phyloP scores from a whole-genome alignment of 306 rosid genomes.

The Corylus avellana region DNA sequence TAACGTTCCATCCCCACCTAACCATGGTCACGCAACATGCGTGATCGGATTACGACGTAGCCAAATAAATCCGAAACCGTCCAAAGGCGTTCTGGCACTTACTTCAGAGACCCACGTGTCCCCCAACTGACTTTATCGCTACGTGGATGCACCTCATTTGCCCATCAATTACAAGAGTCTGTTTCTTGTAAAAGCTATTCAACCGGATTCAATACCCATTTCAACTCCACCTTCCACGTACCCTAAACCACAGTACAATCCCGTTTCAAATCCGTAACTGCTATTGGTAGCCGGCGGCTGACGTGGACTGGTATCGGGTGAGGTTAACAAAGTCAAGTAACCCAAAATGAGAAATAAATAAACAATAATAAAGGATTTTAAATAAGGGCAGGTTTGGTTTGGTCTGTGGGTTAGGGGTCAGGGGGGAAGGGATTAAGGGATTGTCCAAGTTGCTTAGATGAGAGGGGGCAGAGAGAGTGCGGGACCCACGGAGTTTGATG shows the following conservation, averaged over 20 bases:
- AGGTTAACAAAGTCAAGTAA: not conserved
- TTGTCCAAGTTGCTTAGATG: slow-evolving; percentile 37
- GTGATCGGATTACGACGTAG: slow-evolving; percentile 26
- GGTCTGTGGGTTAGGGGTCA: slow-evolving; percentile 56
- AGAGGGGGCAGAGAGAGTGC: slow-evolving; percentile 39
- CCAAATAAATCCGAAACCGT: slow-evolving; percentile 7
- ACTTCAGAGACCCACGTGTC: slow-evolving; percentile 16
- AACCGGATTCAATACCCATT: slow-evolving; percentile 8
- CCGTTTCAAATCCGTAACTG: slow-evolving; percentile 29
- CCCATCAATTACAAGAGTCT: not conserved
- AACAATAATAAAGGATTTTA: not conserved
- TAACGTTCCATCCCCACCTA: slow-evolving; percentile 27
- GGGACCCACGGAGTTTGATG: slow-evolving; percentile 41
- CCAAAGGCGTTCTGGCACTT: slow-evolving; percentile 8
- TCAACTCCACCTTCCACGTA: slow-evolving; percentile 16
- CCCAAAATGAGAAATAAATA: too few species aligned
- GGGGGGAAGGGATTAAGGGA: slow-evolving; percentile 15
- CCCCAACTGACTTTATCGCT: slow-evolving; percentile 2
- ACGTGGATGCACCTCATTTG: slow-evolving; percentile 18
- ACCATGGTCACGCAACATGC: slow-evolving; percentile 24
- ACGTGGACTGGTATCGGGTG: slow-evolving; percentile 7
- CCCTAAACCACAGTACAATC: not conserved
- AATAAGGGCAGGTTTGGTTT: slow-evolving; percentile 4
- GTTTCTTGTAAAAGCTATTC: not conserved
- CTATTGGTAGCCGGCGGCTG: not conserved